Evolutionary conservation across 306 rosid species (phyloP), one percentile per base, ranked within the genome.

Genomic region (Mimosa pudica): DNA sequence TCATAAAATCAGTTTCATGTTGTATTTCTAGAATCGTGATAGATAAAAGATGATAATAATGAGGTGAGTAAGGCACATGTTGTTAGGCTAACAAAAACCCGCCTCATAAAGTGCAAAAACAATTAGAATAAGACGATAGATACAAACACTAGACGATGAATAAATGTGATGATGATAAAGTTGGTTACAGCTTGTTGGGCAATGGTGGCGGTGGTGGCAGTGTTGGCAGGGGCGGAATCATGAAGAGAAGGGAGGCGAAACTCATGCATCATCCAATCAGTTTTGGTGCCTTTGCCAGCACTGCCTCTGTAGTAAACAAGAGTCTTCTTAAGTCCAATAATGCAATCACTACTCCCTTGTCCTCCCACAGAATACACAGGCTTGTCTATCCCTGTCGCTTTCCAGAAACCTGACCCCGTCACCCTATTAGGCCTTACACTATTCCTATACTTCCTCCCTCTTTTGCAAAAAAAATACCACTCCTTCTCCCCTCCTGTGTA

Each of bases 221-320:
- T 24, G 14, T 8, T 33, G 45, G 70, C 2, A 18, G 42, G 6
- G 12, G 30, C 47, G 17, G 49, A 0, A 20, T 66, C 71, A 6
- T 66, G 71, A 38, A 6, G 47, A 17, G 71, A 38, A 33, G 73
- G 73, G 49, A 69, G 73, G 49, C 73, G 73, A 69, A 69, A 69
- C 73, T 69, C 73, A 10, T 69, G 73, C 73, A 69, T 69, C 73
- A 69, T 69, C 73, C 73, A 69, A 30, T 69, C 73, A 45, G 73
- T 69, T 69, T 69, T 69, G n/a, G 55, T 44, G 54, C 73, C 73
- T 69, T 69, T 69, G 0, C 73, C 73, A 9, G 73, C 55, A 69
- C 73, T 69, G 73, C 73, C 73, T 9, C 73, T 18, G 10, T 69
- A 69, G 55, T 69, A 69, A 69, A 69, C 73, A 2, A 69, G 73